A percentile compares a stretch with the other conserved stretches of the same genome.
These are phyloP conservation scores for Cladosporium sp. DNA, from an alignment of 2,329 filamentous ascomycete genomes.

Conservation along the genomic window DNA sequence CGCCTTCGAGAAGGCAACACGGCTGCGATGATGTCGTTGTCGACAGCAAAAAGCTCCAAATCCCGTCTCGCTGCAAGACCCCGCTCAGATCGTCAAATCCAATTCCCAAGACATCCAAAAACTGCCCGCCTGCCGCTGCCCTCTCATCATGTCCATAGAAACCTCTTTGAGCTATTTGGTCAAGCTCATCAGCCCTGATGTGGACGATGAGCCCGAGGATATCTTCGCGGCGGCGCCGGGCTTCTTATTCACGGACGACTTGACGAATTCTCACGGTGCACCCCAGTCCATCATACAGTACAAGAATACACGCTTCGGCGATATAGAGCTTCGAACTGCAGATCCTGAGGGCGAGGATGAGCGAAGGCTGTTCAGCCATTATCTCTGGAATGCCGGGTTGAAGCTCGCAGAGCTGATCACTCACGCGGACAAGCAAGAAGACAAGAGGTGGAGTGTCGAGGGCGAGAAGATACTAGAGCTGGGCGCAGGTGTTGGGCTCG, in stretches of 20 bases:
- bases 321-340: constrained; percentile 39
- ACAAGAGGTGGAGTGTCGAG: constrained; percentile 44
- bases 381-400: constrained; percentile 64
- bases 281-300: constrained; percentile 57
- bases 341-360: constrained; percentile 51
- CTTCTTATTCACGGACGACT: constrained; percentile 65
- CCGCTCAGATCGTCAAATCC: not conserved
- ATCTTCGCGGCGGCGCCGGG: constrained; percentile 56
- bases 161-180: constrained; percentile 26
- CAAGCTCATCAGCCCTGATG: constrained; percentile 20
- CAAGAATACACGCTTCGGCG: constrained; percentile 32
- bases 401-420: constrained; percentile 43
- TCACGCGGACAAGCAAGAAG: constrained; percentile 22
- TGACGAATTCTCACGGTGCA: constrained; percentile 63
- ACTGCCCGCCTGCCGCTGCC: not conserved
- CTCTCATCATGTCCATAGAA: not conserved
- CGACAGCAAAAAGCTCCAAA: not conserved
- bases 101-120: not conserved
- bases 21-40: constrained; percentile 3
- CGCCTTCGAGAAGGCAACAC: not conserved
- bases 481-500: constrained; percentile 56
- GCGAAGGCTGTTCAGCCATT: constrained; percentile 64
- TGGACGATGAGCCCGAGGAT: constrained; percentile 27
- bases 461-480: constrained; percentile 58
- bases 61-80: not conserved